Evolutionary conservation across 2,329 filamentous ascomycete genomes (phyloP).

Genomic region (Penicillium sp.): DNA sequence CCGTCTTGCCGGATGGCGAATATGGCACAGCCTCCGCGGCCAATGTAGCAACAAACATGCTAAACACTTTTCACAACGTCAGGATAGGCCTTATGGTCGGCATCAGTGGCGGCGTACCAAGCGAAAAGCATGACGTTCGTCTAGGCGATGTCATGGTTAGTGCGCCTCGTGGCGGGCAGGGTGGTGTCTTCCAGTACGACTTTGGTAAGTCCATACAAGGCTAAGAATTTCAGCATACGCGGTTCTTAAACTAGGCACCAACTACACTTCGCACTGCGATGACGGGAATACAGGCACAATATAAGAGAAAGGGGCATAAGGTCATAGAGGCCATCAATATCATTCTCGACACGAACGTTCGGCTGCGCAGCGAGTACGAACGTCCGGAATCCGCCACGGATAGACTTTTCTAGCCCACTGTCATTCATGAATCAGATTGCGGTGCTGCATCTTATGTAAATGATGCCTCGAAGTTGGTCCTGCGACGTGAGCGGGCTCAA

Average conservation of each 20-base stretch:
- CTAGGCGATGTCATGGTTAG: conserved; percentile 33
- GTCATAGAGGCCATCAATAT: background rate
- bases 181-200: conserved; percentile 32
- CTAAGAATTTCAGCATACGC: background rate
- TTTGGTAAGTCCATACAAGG: conserved; percentile 20
- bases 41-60: conserved; percentile 33
- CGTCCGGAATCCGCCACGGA: too few relatives aligned
- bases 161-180: conserved; percentile 10
- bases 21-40: conserved; percentile 35
- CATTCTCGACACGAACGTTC: background rate
- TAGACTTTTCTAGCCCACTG: too few relatives aligned
- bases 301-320: background rate
- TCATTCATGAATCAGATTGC: too few relatives aligned
- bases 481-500: background rate
- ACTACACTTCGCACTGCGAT: background rate
- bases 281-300: background rate
- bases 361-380: too few relatives aligned
- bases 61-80: conserved; percentile 23
- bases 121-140: conserved; percentile 23
- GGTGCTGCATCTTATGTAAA: too few relatives aligned
- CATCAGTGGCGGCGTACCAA: background rate
- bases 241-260: background rate
- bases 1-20: conserved; percentile 28
- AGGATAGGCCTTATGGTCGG: conserved; percentile 1
- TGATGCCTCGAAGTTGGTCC: background rate